phyloP scores from a whole-genome alignment of 2,329 filamentous ascomycete genomes.

The Rutstroemia sydowiana region DNA sequence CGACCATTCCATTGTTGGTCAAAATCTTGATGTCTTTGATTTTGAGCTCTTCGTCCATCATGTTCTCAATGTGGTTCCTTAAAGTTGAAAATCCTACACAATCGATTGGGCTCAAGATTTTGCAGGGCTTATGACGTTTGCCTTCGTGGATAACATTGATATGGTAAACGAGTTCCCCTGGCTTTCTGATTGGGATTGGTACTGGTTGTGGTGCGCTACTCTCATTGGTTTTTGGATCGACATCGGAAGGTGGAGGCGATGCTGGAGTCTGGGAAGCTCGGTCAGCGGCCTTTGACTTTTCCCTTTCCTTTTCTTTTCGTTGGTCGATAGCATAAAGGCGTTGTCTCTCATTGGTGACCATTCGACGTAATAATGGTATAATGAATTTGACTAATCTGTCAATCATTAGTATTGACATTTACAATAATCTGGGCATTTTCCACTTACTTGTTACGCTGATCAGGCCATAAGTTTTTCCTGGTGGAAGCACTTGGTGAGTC shows the following conservation, averaged over 20 bases:
- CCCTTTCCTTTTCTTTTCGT: conserved; percentile 12
- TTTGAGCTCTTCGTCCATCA: conserved; percentile 15
- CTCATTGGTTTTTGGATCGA: conserved; percentile 3
- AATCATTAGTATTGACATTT: conserved; percentile 12
- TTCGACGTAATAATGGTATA: conserved; percentile 27
- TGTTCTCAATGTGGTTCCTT: conserved; percentile 19
- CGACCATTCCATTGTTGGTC: conserved; percentile 18
- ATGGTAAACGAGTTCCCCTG: conserved; percentile 15
- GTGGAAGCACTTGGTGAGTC: conserved; percentile 12
- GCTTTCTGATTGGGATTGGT: background rate
- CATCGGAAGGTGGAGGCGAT: background rate
- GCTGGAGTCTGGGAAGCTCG: background rate
- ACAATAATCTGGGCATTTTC: background rate
- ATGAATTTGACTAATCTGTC: conserved; percentile 23
- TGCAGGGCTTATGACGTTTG: conserved; percentile 16
- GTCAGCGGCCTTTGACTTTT: background rate
- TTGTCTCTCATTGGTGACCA: conserved; percentile 31
- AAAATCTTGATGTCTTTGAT: conserved; percentile 20
- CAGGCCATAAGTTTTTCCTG: conserved; percentile 26
- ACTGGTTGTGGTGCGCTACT: background rate
- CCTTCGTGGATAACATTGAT: conserved; percentile 23
- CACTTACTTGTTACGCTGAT: conserved; percentile 25
- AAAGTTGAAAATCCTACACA: conserved; percentile 24
- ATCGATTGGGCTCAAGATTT: conserved; percentile 14
- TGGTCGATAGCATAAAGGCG: conserved; percentile 24